Evolutionary conservation across 306 rosid genomes (phyloP).

Genomic region (Dryas drummondii): DNA sequence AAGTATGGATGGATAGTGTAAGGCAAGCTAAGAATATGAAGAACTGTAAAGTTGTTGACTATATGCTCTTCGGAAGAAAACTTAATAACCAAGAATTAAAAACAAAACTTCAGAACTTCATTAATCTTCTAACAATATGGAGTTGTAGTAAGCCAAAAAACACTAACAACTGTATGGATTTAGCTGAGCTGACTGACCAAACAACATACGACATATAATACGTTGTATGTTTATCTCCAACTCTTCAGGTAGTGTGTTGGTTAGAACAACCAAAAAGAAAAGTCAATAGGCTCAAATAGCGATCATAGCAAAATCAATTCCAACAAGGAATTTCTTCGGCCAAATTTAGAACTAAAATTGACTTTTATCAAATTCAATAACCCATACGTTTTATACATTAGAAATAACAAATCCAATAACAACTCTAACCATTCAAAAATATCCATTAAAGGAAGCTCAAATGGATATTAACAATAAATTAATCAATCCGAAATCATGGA

Average conservation of each 20-base stretch:
- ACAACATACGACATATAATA: background rate
- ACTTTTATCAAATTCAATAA: background rate
- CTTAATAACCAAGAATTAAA: background rate
- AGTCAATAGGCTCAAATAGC: slow-evolving; percentile 26
- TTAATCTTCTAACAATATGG: background rate
- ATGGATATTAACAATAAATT: background rate
- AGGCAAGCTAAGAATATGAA: background rate
- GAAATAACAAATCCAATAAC: slow-evolving; percentile 1
- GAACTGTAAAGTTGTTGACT: background rate
- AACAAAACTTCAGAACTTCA: background rate
- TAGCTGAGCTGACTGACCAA: slow-evolving; percentile 1
- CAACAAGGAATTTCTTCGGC: background rate
- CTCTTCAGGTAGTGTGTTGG: slow-evolving; percentile 9
- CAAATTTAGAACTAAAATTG: background rate
- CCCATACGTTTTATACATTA: background rate
- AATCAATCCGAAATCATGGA: slow-evolving; percentile 12
- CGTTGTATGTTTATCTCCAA: background rate
- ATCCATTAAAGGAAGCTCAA: background rate
- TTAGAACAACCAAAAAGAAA: background rate
- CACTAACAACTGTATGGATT: background rate
- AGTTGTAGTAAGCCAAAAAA: background rate
- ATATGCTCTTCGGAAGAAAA: background rate
- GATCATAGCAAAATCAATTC: background rate
- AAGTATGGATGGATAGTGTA: background rate
- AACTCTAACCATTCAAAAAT: background rate